phyloP scores from a whole-genome alignment of 1,284 basidiomycete species.

The Chondrostereum purpureum region DNA sequence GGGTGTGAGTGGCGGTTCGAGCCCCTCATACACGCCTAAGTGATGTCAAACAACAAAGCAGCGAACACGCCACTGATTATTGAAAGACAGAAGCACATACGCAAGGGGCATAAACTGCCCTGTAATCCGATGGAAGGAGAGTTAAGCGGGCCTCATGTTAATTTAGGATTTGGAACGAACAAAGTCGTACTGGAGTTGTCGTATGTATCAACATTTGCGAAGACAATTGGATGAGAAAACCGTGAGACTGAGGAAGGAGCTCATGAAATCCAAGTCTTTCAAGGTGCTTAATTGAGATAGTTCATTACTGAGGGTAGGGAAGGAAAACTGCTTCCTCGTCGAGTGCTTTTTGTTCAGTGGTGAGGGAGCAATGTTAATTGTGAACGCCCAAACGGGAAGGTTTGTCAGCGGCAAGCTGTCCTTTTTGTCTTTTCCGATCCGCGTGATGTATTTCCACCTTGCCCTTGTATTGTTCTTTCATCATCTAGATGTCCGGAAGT shows the following conservation, averaged over 20 bases:
- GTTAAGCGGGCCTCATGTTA: neutral
- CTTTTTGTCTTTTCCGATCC: slow-evolving; percentile 1
- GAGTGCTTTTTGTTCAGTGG: neutral
- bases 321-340: neutral
- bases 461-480: slow-evolving; percentile 5
- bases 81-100: neutral
- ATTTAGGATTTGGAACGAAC: too few relatives aligned
- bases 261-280: neutral
- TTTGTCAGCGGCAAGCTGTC: too few relatives aligned
- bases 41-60: too few relatives aligned
- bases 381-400: slow-evolving; percentile 1
- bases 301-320: neutral
- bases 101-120: neutral
- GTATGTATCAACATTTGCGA: neutral
- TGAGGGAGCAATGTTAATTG: neutral
- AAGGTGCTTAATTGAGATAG: neutral
- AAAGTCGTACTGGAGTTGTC: too few relatives aligned
- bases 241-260: neutral
- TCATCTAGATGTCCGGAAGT: slow-evolving; percentile 1
- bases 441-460: neutral
- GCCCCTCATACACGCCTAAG: too few relatives aligned
- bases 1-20: too few relatives aligned
- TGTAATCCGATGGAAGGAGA: neutral
- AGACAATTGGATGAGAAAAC: neutral
- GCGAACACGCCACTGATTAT: neutral